Percentiles rank a stretch among this genome's conserved stretches.
These are phyloP conservation scores for Fraxinus anomala DNA, from an alignment of 257 asterid genomes.

Conservation along the genomic window DNA sequence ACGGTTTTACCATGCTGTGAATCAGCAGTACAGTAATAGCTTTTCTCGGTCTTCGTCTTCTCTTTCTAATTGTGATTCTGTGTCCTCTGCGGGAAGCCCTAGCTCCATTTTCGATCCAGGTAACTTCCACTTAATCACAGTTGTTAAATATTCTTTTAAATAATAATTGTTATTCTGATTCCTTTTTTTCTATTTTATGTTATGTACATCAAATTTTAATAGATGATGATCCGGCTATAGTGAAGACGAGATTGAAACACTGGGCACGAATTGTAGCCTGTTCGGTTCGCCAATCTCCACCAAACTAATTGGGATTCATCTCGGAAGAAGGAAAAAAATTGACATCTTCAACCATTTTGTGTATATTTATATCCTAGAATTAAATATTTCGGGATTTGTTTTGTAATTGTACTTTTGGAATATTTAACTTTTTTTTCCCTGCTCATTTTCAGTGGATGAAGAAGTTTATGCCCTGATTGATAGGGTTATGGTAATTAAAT, in stretches of 20 bases:
- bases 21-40: conserved; percentile 28
- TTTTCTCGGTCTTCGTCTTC: conserved; percentile 55
- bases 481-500: conserved; percentile 28
- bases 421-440: conserved; percentile 10
- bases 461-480: conserved; percentile 29
- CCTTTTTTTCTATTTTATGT: not conserved
- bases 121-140: conserved; percentile 21
- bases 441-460: conserved; percentile 27
- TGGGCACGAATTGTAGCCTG: conserved; percentile 91
- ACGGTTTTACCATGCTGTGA: conserved; percentile 57
- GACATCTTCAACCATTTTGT: not conserved
- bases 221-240: conserved; percentile 60
- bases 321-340: conserved; percentile 2
- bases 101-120: conserved; percentile 52
- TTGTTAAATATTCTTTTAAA: not conserved
- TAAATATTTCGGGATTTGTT: not conserved
- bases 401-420: conserved; percentile 18
- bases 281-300: conserved; percentile 47
- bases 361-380: not conserved
- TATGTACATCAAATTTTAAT: not conserved
- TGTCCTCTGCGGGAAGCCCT: conserved; percentile 30
- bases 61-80: conserved; percentile 40
- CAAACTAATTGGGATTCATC: conserved; percentile 27
- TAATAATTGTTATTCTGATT: not conserved
- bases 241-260: conserved; percentile 62